These are phyloP conservation scores for Aureobasidium sp. DNA, from an alignment of 2,329 filamentous ascomycete genomes.

Conservation along the genomic window DNA sequence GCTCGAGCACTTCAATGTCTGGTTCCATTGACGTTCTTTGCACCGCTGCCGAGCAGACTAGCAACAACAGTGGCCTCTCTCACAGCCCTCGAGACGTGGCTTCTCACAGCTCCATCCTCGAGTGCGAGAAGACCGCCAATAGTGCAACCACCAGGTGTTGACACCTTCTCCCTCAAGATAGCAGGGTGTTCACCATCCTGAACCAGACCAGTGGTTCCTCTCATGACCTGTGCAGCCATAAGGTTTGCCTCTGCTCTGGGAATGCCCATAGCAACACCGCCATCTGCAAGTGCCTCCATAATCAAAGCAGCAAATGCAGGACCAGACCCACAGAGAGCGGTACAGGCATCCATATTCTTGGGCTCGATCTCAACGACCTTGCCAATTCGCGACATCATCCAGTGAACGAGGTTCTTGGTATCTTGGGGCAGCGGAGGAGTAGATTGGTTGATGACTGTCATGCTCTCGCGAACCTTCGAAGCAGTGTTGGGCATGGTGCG, in stretches of 20 bases:
- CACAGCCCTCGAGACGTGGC: conserved; percentile 60
- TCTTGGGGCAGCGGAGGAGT: conserved; percentile 51
- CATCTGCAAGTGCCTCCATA: conserved; percentile 68
- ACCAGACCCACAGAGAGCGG: conserved; percentile 66
- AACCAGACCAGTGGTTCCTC: conserved; percentile 63
- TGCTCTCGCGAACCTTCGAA: conserved; percentile 68
- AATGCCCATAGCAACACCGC: conserved; percentile 71
- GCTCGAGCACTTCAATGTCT: conserved; percentile 8
- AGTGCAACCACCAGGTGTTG: conserved; percentile 69
- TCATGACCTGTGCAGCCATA: conserved; percentile 76
- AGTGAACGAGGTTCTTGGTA: conserved; percentile 55
- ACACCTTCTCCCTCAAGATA: conserved; percentile 67
- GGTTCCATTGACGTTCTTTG: conserved; percentile 42
- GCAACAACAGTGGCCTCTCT: conserved; percentile 65
- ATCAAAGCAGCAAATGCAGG: conserved; percentile 72
- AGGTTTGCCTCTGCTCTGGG: conserved; percentile 64
- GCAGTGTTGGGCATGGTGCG: conserved; percentile 83
- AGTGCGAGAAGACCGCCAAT: conserved; percentile 66
- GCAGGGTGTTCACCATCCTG: conserved; percentile 68
- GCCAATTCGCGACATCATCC: conserved; percentile 71
- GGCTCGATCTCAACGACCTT: conserved; percentile 62
- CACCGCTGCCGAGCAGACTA: conserved; percentile 55
- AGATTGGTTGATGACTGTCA: conserved; percentile 66
- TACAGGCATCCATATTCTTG: conserved; percentile 63
- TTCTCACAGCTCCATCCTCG: conserved; percentile 65